These are phyloP conservation scores for Solanum appendiculatum DNA, from an alignment of 257 asterid genomes.

Conservation along the genomic window DNA sequence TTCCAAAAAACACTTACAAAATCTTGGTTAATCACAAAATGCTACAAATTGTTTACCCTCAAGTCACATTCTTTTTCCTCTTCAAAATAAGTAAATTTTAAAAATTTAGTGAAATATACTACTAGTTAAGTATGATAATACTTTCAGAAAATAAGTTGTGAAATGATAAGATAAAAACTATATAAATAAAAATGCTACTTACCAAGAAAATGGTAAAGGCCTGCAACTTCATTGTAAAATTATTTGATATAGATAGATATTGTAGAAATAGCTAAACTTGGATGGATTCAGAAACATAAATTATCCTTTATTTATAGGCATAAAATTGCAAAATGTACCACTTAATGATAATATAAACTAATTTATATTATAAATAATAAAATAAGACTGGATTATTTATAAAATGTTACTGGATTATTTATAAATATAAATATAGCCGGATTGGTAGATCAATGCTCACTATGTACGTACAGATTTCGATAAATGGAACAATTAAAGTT, in stretches of 20 bases:
- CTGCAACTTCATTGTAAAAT: background rate
- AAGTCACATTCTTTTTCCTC: too few relatives aligned
- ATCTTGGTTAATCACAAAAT: too few relatives aligned
- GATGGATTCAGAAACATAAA: background rate
- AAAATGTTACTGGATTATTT: background rate
- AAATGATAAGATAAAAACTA: background rate
- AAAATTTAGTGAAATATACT: background rate
- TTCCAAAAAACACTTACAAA: too few relatives aligned
- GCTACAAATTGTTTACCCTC: background rate
- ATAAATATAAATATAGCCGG: background rate
- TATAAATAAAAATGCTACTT: background rate
- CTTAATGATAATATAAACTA: background rate
- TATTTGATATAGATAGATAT: background rate
- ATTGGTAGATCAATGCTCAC: background rate
- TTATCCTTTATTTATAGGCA: background rate
- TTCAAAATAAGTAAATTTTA: too few relatives aligned
- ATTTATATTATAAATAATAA: background rate
- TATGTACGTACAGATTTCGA: background rate
- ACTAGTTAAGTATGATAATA: background rate
- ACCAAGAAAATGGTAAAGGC: background rate
- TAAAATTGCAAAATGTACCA: background rate
- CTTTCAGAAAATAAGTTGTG: background rate
- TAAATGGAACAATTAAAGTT: background rate
- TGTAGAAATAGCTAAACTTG: background rate
- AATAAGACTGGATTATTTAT: background rate